Percentiles rank a stretch among this genome's conserved stretches.
These are phyloP conservation scores for Xylaria sp. DNA, from an alignment of 2,329 filamentous ascomycete species.

Conservation along the genomic window DNA sequence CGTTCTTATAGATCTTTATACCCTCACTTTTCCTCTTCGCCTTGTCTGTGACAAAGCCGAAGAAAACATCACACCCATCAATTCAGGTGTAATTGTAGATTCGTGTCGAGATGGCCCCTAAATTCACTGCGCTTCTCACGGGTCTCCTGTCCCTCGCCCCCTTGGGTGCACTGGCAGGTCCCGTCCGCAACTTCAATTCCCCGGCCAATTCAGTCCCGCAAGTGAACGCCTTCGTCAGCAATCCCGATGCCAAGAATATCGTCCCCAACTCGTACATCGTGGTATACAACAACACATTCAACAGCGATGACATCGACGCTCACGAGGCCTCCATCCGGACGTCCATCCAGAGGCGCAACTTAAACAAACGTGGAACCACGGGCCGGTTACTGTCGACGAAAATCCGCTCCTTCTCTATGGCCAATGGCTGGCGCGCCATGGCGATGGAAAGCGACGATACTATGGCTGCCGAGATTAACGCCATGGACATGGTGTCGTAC, in stretches of 20 bases:
- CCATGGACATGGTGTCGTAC: constrained; percentile 61
- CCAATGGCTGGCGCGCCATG: constrained; percentile 62
- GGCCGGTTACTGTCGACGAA: constrained; percentile 61
- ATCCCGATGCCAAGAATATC: constrained; percentile 59
- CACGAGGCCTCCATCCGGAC: constrained; percentile 62
- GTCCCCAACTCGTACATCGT: constrained; percentile 72
- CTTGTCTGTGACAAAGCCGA: constrained; percentile 46
- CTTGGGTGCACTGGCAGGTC: constrained; percentile 43
- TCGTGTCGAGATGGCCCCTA: constrained; percentile 46
- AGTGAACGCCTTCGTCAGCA: constrained; percentile 61
- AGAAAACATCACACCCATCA: constrained; percentile 11
- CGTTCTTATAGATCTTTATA: constrained; percentile 13
- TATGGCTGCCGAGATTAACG: constrained; percentile 62
- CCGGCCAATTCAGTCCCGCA: constrained; percentile 22
- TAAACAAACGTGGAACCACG: constrained; percentile 61
- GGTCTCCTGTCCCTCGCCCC: constrained; percentile 46
- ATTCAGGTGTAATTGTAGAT: constrained; percentile 12
- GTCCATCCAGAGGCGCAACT: constrained; percentile 66
- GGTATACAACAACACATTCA: constrained; percentile 68
- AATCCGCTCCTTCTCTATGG: constrained; percentile 60
- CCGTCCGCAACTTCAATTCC: constrained; percentile 41
- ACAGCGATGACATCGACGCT: constrained; percentile 59
- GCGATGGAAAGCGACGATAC: constrained; percentile 62
- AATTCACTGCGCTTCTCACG: constrained; percentile 45
- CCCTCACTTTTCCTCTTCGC: constrained; percentile 26